phyloP scores from a whole-genome alignment of 352 stramenopile species.

The Pythium chondricola region DNA sequence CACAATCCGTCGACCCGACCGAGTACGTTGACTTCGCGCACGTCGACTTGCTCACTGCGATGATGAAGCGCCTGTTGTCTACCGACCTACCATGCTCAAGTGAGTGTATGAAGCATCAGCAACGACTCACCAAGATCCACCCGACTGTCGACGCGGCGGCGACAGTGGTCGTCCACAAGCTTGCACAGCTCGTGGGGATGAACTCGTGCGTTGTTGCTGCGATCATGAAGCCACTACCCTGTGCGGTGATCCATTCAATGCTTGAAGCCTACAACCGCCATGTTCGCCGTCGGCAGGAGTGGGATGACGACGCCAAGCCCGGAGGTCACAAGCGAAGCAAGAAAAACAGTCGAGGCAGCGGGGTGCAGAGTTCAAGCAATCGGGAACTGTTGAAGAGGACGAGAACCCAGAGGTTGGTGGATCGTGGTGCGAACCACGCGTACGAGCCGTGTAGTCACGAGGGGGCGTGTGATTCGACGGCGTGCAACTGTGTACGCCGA shows the following conservation, averaged over 20 bases:
- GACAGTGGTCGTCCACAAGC: background rate
- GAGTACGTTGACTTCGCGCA: background rate
- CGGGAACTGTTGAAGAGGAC: constrained; percentile 38
- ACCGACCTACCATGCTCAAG: background rate
- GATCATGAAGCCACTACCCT: background rate
- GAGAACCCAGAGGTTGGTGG: constrained; percentile 39
- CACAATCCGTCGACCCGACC: background rate
- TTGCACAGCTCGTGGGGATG: background rate
- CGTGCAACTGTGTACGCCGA: constrained; percentile 48
- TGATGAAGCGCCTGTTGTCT: background rate
- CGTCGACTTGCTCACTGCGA: background rate
- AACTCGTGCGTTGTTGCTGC: background rate
- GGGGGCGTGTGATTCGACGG: constrained; percentile 29
- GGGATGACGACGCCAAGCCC: background rate
- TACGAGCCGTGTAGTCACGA: constrained; percentile 63
- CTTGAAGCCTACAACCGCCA: background rate
- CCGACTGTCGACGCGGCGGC: too few species aligned
- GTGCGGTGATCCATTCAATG: background rate
- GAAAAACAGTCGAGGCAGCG: background rate
- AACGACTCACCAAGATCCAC: too few species aligned
- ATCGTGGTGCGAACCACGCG: constrained; percentile 41
- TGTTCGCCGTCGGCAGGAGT: background rate
- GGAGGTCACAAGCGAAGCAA: background rate
- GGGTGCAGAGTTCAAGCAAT: constrained; percentile 19
- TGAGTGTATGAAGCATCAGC: background rate